Evolutionary conservation across 148 eudicot genomes (phyloP), one percentile per base, ranked within the genome.

Genomic region (Simmondsia chinensis): DNA sequence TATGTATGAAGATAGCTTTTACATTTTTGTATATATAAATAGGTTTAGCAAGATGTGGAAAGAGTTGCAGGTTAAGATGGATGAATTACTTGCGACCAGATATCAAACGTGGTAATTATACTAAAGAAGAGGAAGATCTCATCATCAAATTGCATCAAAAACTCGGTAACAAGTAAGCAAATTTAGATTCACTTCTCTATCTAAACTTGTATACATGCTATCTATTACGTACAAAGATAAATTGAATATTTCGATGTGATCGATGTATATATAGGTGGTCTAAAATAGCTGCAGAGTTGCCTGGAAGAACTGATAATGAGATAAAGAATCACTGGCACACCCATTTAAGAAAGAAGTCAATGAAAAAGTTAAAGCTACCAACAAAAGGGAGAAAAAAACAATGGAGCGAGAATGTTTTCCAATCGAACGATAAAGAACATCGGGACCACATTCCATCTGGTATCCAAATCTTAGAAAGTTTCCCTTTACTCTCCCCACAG

Each of bases 31-130:
- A 4, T 1, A 6, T 7, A 7, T 23, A 20, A 11, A 4, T 31
- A 76, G 82, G 82, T 21, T 54, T 75, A 5, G 20, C 61, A 17
- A 68, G 77, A 28, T 76, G 82, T 7, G 82, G 77, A 1, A 76
- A 76, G 69, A 76, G 82, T 46, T 76, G 77, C 50, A 50, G 77
- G 34, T 46, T 76, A 9, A 28, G 82, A 33, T 76, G 82, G 82
- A 36, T 68, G 57, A 76, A 76, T 40, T 76, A 76, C 27, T 42
- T 76, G 37, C 63, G 61, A 13, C 82, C 77, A 0, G 57, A 50
- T 46, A 43, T 76, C 14, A 68, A 64, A 54, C 61, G 57, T 4
- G 82, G 77, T 2, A 61, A 54, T 29, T 71, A 57, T 46, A 57
- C 60, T 23, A 61, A 58, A 22, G 63, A 58, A 30, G 77, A 72